Base-by-base conservation (phyloP, 306 rosid species). In the Malus sylvestris region DNA sequence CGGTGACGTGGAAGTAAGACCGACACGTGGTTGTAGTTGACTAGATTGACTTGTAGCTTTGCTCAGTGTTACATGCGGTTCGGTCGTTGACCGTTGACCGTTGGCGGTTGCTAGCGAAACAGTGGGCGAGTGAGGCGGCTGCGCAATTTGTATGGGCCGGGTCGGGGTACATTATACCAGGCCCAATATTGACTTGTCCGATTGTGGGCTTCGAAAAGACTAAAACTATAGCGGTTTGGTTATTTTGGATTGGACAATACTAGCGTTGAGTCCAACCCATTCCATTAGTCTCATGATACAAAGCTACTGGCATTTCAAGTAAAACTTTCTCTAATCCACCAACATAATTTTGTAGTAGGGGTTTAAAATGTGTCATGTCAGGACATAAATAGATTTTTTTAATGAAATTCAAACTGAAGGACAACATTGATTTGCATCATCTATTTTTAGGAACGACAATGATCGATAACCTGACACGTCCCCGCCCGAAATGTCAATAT, bases 1-100 rank as follows among this genome's bases (percentile, higher is more conserved):
- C 9, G 20, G 55, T 67, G 66, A 81, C 80, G 49, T 60, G 73
- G 77, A 29, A 15, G 58, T 33, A 16, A 76, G 65, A 69, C 64
- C 51, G 8, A 74, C 60, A 46, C 68, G 72, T 81, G 80, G 76
- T 20, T 38, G 58, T 3, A 7, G 27, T 9, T 70, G 11, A 74
- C 38, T 5, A 0, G 29, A n/a, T 8, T 63, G 72, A 8, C 53
- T 29, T 11, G 2, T 19, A 12, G 5, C 55, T 49, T 49, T 49
- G 55, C 55, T 49, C 55, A 0, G 2, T 51, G 55, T 15, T 15
- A 49, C 55, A n/a, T 10, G 33, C 33, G 23, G 32, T 8, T n/a
- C n/a, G 53, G 71, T 15, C 57, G 29, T 61, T 60, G 66, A 74
- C 66, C 49, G 38, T 18, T 5, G 53, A 27, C 25, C 25, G 25